Evolutionary conservation across 345 rosid species (phyloP), one percentile per base, ranked within the genome.

Genomic region (Viola odorata): DNA sequence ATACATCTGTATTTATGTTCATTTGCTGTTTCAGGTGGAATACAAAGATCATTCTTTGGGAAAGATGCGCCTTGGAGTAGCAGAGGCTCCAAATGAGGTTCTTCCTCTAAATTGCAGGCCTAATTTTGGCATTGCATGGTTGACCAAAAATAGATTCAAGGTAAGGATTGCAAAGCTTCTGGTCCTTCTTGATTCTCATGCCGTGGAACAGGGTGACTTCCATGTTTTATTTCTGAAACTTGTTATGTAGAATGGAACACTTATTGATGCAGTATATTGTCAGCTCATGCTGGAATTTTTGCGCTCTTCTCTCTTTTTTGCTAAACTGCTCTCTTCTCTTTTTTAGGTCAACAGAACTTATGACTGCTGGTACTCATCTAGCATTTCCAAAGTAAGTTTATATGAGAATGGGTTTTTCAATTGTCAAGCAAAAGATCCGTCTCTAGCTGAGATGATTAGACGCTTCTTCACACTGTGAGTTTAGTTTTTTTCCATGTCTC

Each of bases 101-200:
- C 98, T 92, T 79, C 98, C 98, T 62, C 75, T 77, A 55, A 66
- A 81, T 73, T 92, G 98, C 66, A 74, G 96, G 68, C 96, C 98
- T 69, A 77, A 77, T 79, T 92, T 87, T 64, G 85, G 84, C 40
- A 75, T 70, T 68, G 91, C 85, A n/a, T 83, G 85, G 85, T 67
- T 82, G 70, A 78, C 90, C 61, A 85, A 87, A 77, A 83, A 84
- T 78, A 83, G 75, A 69, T 89, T 92, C 69, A 84, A 92, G 96
- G 98, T 78, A 73, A 15, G 50, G 49, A 53, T 32, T 66, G 47
- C 41, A 3, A 54, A 66, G 61, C 41, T 57, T 69, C 40, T 17
- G 5, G 50, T 57, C 45, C 12, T 16, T 41, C 61, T 54, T 15
- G 0, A 38, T 45, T 53, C 52, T 23, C n/a, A 13, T 14, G 16